Evolutionary conservation across 2,329 filamentous ascomycete species (phyloP), one percentile per base, ranked within the genome.

Genomic region (Rutstroemia sp.): DNA sequence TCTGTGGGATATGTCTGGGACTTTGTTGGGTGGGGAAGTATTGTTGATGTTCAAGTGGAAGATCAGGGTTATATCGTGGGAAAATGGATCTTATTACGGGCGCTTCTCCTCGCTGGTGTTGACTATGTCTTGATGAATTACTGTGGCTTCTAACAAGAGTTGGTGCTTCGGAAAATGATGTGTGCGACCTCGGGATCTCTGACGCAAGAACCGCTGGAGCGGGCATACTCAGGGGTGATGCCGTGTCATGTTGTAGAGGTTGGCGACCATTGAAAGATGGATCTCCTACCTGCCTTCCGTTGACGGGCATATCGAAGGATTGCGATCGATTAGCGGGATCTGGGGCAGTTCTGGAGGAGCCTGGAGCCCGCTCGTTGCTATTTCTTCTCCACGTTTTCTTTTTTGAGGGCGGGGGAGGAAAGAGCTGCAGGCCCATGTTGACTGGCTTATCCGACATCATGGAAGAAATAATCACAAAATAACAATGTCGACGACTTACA

Each of bases 21-120:
- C 80, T 83, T 54, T 78, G 72, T 67, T 86, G 82, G 0, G 81
- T 84, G 2, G 87, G 86, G 49, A 79, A 86, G 71, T 92, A 91
- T 48, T 81, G 72, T 66, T 92, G 88, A 57, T 83, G 80, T 55
- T 82, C 76, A 3, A 89, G 77, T 5, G 86, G 76, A 23, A 89
- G 68, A 1, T 78, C 78, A 3, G 83, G 84, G 65, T 92, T 84
- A 67, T 90, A 91, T 30, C 80, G 78, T 7, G 88, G 88, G 64
- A 92, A 92, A 64, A 92, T 90, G 23, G 87, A 91, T 34, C 81
- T 79, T 64, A 88, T 77, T 0, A 78, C 73, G 5, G 72, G 70
- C 58, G 72, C 72, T 58, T 72, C 73, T 57, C 57, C 61, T 65
- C 66, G 16, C 23, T 84, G 83, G 51, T 79, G 78, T 61, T 83